Conservation (phyloP, 116 monocot genomes). For the Zostera marina region DNA sequence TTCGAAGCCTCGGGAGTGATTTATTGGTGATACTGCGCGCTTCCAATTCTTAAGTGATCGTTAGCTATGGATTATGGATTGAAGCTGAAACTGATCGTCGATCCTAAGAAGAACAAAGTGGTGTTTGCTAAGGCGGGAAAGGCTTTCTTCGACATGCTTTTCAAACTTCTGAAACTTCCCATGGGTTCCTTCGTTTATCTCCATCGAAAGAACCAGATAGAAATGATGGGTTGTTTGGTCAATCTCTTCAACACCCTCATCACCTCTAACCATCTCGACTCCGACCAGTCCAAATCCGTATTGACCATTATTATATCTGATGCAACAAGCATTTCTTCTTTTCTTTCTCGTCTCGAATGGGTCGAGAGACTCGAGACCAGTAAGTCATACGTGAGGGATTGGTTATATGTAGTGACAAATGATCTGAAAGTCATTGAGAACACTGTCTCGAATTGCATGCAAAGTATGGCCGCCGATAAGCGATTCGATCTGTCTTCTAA, state of each 20-base stretch:
- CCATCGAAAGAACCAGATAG: neutral
- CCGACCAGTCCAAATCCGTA: neutral
- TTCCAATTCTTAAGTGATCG: too few species aligned
- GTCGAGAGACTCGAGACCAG: too few species aligned
- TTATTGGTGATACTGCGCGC: too few species aligned
- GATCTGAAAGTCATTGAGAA: conserved; percentile 2
- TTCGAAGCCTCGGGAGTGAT: too few species aligned
- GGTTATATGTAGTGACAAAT: neutral
- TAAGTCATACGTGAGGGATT: conserved; percentile 8
- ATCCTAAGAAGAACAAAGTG: neutral
- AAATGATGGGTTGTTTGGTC: neutral
- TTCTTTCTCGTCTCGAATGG: too few species aligned
- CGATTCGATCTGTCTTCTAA: too few species aligned
- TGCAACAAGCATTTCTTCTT: too few species aligned
- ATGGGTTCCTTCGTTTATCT: conserved; percentile 11
- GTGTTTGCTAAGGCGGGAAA: conserved; percentile 10
- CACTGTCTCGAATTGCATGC: neutral
- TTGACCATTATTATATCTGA: too few species aligned
- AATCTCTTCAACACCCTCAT: neutral
- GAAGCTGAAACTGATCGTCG: neutral
- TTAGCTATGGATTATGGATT: too few species aligned
- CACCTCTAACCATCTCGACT: neutral
- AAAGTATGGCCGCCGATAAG: too few species aligned
- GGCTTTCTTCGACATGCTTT: conserved; percentile 14
- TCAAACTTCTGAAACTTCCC: conserved; percentile 17